Base-by-base conservation (phyloP, 306 rosid species). In the Lagenaria siceraria region DNA sequence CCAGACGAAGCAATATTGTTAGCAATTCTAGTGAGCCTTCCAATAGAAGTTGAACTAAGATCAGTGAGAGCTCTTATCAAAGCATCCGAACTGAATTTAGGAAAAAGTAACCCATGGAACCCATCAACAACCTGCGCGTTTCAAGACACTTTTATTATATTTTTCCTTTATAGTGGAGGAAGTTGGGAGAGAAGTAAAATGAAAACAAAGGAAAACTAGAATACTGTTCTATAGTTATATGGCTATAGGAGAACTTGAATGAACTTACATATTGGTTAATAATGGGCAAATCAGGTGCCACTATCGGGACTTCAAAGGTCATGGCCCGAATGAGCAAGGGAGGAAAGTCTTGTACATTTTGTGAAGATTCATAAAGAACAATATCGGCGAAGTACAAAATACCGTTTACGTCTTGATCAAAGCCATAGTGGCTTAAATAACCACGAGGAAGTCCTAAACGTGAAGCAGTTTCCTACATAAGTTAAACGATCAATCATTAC, bases 291-390 rank as follows among this genome's bases (percentile, higher is more conserved):
- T 96, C 96, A 79, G 97, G 98, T 77, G 78, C 88, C 80, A 96
- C 66, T 76, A 96, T 76, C 25, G 98, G 97, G 74, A 87, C 87
- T 74, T 85, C 88, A 84, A 90, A 90, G 78, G 97, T 78, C 99
- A 96, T 92, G 76, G 99, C 91, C 81, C 92, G 88, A 60, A 89
- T 81, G 72, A 92, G 88, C 70, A 92, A 85, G 76, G 97, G 89
- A 77, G 99, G 98, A 86, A 96, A 92, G 73, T 89, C 96, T 82
- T 88, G 99, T 69, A 80, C 84, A 78, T 90, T 89, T 88, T 90
- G 99, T 43, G 89, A 84, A 84, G 97, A 89, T 83, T 93, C 99
- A 59, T 92, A 90, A 54, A 96, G 82, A 79, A 92, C 79, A 79
- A 96, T 84, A 84, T 96, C 98, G 80, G 99, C 96, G 90, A 90